These are phyloP conservation scores for Carex scoparia DNA, from an alignment of 176 grass and related monocot species.

Conservation along the genomic window DNA sequence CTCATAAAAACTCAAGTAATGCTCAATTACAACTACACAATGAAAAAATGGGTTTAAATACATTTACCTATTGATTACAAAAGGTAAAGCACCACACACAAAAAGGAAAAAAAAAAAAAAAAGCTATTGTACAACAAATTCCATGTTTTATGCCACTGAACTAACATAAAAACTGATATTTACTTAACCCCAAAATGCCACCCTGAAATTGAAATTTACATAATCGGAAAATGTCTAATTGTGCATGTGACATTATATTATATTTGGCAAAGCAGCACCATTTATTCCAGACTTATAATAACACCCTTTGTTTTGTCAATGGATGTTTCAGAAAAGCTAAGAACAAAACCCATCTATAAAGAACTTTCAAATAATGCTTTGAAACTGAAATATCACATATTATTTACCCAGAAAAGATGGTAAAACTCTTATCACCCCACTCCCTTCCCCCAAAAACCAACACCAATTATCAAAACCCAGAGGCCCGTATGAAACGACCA, in stretches of 20 bases:
- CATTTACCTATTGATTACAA: slow-evolving; percentile 51
- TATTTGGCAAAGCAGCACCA: slow-evolving; percentile 7
- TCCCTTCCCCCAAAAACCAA: not conserved
- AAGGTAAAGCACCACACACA: not conserved
- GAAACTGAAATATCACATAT: slow-evolving; percentile 7
- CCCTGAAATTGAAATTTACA: slow-evolving; percentile 10
- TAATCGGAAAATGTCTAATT: not conserved
- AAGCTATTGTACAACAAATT: slow-evolving; percentile 87
- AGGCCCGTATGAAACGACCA: not conserved
- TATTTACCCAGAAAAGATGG: not conserved
- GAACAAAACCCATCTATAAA: slow-evolving; percentile 11
- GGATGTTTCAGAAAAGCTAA: slow-evolving; percentile 1
- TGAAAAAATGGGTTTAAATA: slow-evolving; percentile 49
- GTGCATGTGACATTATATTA: not conserved
- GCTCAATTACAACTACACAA: slow-evolving; percentile 46
- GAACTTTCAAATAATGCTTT: slow-evolving; percentile 1
- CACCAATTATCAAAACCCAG: not conserved
- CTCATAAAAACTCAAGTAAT: slow-evolving; percentile 23
- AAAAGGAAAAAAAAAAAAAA: slow-evolving; percentile 25
- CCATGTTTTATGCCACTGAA: slow-evolving; percentile 26
- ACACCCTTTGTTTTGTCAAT: slow-evolving; percentile 6
- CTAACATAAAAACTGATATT: slow-evolving; percentile 4
- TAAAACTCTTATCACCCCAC: not conserved
- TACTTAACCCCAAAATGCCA: not conserved
- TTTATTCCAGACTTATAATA: not conserved